Evolutionary conservation across 352 stramenopile species (phyloP).

Genomic region (Globisporangium mamillatum): DNA sequence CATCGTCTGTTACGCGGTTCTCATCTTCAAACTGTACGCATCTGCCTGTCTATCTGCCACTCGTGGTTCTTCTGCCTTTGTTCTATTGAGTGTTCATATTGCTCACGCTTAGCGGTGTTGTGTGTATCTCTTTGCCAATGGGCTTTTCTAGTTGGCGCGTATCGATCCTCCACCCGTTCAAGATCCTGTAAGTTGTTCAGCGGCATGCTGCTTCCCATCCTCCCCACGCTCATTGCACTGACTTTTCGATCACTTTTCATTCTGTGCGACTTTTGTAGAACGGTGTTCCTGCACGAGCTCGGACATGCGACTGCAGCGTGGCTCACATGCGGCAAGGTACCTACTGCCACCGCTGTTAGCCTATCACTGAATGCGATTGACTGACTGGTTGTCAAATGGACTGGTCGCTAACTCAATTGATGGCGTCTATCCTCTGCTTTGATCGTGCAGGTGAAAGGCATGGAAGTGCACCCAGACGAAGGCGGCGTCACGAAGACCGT

Average conservation of each 20-base stretch:
- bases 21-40: slow-evolving; percentile 84
- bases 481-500: slow-evolving; percentile 84
- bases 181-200: slow-evolving; percentile 68
- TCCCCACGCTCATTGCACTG: not conserved
- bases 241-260: slow-evolving; percentile 3
- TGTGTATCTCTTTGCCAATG: not conserved
- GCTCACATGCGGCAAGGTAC: slow-evolving; percentile 81
- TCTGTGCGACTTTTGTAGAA: slow-evolving; percentile 31
- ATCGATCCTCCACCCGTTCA: slow-evolving; percentile 84
- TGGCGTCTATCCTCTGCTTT: not conserved
- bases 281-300: slow-evolving; percentile 86
- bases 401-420: not conserved
- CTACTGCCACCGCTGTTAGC: slow-evolving; percentile 17
- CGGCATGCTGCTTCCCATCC: not conserved
- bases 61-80: too few species aligned
- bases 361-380: not conserved
- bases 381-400: not conserved
- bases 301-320: slow-evolving; percentile 80
- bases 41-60: not conserved
- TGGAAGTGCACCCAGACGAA: slow-evolving; percentile 89
- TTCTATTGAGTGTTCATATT: not conserved
- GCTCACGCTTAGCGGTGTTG: not conserved
- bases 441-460: slow-evolving; percentile 61
- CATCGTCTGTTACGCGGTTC: slow-evolving; percentile 79
- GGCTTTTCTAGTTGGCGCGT: slow-evolving; percentile 71